Base-by-base conservation (phyloP, 306 rosid genomes). In the Lathyrus aphaca region DNA sequence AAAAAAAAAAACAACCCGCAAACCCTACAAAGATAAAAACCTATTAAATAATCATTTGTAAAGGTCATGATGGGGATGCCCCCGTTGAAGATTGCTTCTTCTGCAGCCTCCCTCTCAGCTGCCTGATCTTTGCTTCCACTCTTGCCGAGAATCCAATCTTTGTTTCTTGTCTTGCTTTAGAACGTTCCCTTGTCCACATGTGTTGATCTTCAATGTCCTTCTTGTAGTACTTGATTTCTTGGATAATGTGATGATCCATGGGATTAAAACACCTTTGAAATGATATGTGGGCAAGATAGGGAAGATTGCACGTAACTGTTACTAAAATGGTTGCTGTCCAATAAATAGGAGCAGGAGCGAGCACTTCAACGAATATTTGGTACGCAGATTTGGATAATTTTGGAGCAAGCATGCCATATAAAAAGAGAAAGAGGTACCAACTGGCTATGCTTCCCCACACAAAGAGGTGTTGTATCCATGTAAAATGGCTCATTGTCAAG, bases 141-240 rank as follows among this genome's bases (percentile, higher is more conserved):
- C 99, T 83, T 19, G 97, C 98, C 1, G 96, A 82, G 84, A 95
- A 87, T 51, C 99, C 99, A 35, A 91, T 89, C 86, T 91, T 86
- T 11, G 99, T 91, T 66, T 91, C 86, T 44, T 89, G 97, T 83
- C 96, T 84, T 61, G 97, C 97, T 37, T 86, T 92, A 4, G 97
- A 92, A 2, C 88, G 78, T 72, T 92, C 97, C 74, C 96, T 81
- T 23, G 76, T 87, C 97, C 97, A 92, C 97, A 92, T 92, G 74
- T 57, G 90, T 56, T 80, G 86, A 66, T 92, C 97, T 71, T 87
- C 90, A 38, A 89, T 77, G 64, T 94, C 96, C 79, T 88, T 90
- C 82, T 65, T 83, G 81, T 82, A 88, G 81, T 85, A 79, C 80
- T 93, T 88, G 85, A 88, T 93, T 80, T 90, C 91, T 87, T 87